These are phyloP conservation scores for Monosporascus sp. DNA, from an alignment of 2,329 filamentous ascomycete species.

Conservation along the genomic window DNA sequence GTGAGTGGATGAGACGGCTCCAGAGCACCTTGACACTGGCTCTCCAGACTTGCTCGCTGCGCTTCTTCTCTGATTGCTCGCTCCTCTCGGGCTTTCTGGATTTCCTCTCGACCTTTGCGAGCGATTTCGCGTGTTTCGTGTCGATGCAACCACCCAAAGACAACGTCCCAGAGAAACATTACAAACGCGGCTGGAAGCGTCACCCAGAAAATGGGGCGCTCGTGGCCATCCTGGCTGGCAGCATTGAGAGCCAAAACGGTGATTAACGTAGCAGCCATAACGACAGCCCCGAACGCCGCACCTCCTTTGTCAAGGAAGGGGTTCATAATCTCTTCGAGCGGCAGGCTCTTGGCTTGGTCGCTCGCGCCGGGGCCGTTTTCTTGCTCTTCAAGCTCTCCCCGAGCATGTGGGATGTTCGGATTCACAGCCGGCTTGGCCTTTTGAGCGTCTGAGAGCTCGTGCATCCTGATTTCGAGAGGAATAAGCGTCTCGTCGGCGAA, in stretches of 20 bases:
- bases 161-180: conserved; percentile 64
- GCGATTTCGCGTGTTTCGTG: conserved; percentile 59
- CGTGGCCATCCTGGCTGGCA: conserved; percentile 40
- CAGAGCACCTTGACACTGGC: conserved; percentile 2
- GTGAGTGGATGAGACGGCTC: neutral
- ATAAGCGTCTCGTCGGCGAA: conserved; percentile 61
- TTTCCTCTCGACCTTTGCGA: conserved; percentile 44
- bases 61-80: conserved; percentile 28
- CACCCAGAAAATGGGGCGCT: conserved; percentile 60
- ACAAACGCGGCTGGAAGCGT: conserved; percentile 63
- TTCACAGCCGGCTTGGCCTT: conserved; percentile 56
- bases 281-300: conserved; percentile 55
- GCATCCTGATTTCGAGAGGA: conserved; percentile 60
- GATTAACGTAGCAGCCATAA: conserved; percentile 64
- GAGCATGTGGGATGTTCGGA: conserved; percentile 64
- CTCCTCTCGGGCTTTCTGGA: conserved; percentile 37
- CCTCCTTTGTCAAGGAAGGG: conserved; percentile 64
- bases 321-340: conserved; percentile 69
- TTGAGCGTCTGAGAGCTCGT: conserved; percentile 56
- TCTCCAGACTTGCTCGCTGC: conserved; percentile 3
- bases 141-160: conserved; percentile 57
- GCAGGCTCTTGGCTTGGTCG: conserved; percentile 49
- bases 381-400: conserved; percentile 48
- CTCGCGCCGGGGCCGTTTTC: conserved; percentile 38
- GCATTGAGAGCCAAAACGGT: conserved; percentile 63